phyloP scores from a whole-genome alignment of 2,329 filamentous ascomycete species.

The Claviceps monticola region DNA sequence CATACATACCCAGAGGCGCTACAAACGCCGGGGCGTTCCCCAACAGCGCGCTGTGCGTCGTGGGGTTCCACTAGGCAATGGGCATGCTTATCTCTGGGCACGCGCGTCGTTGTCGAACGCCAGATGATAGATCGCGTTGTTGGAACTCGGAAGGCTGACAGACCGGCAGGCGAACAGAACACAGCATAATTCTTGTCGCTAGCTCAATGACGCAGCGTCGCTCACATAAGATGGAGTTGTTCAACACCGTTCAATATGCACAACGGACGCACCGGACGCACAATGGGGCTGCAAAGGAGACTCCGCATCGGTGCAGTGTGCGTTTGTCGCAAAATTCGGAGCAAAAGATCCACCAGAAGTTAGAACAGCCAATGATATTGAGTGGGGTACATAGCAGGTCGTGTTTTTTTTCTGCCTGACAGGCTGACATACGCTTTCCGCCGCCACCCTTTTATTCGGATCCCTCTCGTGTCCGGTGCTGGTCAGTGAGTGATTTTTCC shows the following conservation, averaged over 20 bases:
- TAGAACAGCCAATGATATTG: background rate
- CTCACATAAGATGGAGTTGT: background rate
- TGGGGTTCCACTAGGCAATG: conserved; percentile 1
- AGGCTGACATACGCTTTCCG: background rate
- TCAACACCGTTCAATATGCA: background rate
- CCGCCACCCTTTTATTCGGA: conserved; percentile 2
- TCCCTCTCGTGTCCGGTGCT: background rate
- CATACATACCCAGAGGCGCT: too few species aligned
- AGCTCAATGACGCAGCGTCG: background rate
- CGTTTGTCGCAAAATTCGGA: too few species aligned
- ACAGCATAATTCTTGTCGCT: background rate
- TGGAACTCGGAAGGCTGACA: background rate
- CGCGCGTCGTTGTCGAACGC: background rate
- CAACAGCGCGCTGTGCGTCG: conserved; percentile 6
- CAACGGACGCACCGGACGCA: too few species aligned
- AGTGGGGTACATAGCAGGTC: conserved; percentile 1
- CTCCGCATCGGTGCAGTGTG: too few species aligned
- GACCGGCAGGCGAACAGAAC: background rate
- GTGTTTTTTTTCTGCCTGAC: conserved; percentile 3
- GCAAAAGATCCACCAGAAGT: background rate
- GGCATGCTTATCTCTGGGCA: background rate
- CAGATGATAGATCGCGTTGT: background rate
- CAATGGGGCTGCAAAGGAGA: too few species aligned
- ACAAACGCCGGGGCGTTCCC: background rate
- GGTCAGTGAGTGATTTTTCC: background rate